These are phyloP conservation scores for Claviceps citrina DNA, from an alignment of 2,329 filamentous ascomycete species.

Conservation along the genomic window DNA sequence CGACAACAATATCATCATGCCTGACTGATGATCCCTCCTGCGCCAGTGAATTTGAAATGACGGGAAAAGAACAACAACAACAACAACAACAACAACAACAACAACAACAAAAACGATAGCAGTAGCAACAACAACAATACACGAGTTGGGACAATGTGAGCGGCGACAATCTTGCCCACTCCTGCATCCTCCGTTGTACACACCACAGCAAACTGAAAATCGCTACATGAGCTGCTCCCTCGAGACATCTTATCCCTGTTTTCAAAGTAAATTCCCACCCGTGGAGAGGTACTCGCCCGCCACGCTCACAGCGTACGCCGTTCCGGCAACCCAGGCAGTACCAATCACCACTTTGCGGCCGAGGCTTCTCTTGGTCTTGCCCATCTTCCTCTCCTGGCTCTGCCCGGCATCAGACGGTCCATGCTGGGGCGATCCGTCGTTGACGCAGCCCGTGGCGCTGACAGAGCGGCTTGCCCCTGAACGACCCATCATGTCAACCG, in stretches of 20 bases:
- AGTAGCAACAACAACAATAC: too few relatives aligned
- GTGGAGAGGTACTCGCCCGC: constrained; percentile 42
- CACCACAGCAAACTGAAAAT: too few relatives aligned
- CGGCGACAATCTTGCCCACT: too few relatives aligned
- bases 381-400: constrained; percentile 12
- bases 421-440: constrained; percentile 33
- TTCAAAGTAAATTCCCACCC: constrained; percentile 18
- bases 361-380: constrained; percentile 26
- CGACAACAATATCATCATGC: too few relatives aligned
- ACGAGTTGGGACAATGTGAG: too few relatives aligned
- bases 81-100: too few relatives aligned
- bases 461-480: constrained; percentile 41
- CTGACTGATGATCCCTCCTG: too few relatives aligned
- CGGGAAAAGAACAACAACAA: too few relatives aligned
- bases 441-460: constrained; percentile 50
- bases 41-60: too few relatives aligned
- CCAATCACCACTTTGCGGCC: constrained; percentile 36
- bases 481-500: constrained; percentile 40
- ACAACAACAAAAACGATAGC: too few relatives aligned
- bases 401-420: constrained; percentile 23
- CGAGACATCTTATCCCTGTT: neutral
- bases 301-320: constrained; percentile 43
- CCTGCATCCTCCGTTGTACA: neutral
- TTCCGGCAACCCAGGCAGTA: constrained; percentile 37
- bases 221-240: too few relatives aligned